phyloP scores from a whole-genome alignment of 768 basidiomycete genomes.

The Pisolithus orientalis region DNA sequence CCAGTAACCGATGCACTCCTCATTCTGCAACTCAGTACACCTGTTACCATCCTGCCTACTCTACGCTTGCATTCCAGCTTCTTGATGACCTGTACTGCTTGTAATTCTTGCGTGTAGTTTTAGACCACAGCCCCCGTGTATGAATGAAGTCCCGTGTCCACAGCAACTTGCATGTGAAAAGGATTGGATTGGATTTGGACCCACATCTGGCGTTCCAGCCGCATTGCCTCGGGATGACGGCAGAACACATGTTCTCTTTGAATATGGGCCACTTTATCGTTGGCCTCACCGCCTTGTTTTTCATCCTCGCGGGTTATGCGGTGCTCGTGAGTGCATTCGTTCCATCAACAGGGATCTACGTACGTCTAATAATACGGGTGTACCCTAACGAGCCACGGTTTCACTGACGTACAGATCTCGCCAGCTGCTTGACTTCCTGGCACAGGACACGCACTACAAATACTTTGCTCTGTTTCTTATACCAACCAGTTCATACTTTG shows the following conservation, averaged over 20 bases:
- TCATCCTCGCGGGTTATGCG: conserved; percentile 54
- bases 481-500: conserved; percentile 80
- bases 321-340: conserved; percentile 61
- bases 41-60: conserved; percentile 10
- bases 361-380: conserved; percentile 27
- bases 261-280: conserved; percentile 45
- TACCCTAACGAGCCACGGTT: not conserved
- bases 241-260: conserved; percentile 21
- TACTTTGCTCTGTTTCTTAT: conserved; percentile 76
- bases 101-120: conserved; percentile 20
- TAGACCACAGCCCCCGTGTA: conserved; percentile 12
- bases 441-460: conserved; percentile 82
- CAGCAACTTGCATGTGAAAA: too few relatives aligned
- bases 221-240: conserved; percentile 25
- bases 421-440: conserved; percentile 61
- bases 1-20: conserved; percentile 15
- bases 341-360: conserved; percentile 44
- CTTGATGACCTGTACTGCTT: conserved; percentile 10
- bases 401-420: conserved; percentile 16
- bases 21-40: conserved; percentile 10
- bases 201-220: not conserved
- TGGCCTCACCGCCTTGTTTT: conserved; percentile 42
- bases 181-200: too few relatives aligned
- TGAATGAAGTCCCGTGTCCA: conserved; percentile 9
- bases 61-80: conserved; percentile 9